Percentiles rank a stretch among this genome's conserved stretches.
phyloP scores from a whole-genome alignment of 208 protist genomes.

The Leptomonas pyrrhocoris region DNA sequence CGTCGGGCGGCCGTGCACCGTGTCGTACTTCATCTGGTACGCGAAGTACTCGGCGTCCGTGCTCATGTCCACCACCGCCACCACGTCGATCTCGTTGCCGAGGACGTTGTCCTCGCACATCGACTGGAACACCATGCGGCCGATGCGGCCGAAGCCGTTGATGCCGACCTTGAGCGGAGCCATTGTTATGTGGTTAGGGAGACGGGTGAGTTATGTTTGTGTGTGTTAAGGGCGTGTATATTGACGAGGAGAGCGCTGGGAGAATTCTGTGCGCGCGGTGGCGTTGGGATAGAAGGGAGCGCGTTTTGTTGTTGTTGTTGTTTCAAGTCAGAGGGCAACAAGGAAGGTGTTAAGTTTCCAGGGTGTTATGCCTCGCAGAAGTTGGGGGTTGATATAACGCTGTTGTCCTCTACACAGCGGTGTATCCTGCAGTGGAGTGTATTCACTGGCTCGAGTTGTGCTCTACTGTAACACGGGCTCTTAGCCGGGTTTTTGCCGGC shows the following conservation, averaged over 20 bases:
- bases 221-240: background rate
- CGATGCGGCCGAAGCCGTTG: constrained; percentile 99
- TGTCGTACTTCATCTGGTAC: constrained; percentile 97
- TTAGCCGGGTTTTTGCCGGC: too few species aligned
- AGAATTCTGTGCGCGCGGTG: background rate
- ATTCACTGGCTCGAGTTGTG: too few species aligned
- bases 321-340: too few species aligned
- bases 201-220: too few species aligned
- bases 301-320: too few species aligned
- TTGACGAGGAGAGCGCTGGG: background rate
- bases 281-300: too few species aligned
- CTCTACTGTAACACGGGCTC: too few species aligned
- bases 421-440: too few species aligned
- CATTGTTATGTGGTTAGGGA: constrained; percentile 22
- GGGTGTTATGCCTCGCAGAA: too few species aligned
- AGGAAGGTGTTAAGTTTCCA: too few species aligned
- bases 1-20: constrained; percentile 94
- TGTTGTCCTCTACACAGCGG: too few species aligned
- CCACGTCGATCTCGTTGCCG: constrained; percentile 86
- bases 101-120: constrained; percentile 71
- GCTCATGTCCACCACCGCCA: constrained; percentile 98
- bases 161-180: constrained; percentile 93
- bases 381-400: too few species aligned
- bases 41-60: constrained; percentile 97
- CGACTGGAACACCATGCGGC: constrained; percentile 96